Percentiles rank a stretch among this genome's conserved stretches.
Evolutionary conservation across 345 rosid species (phyloP).

Genomic region (Eucalyptus victrix): DNA sequence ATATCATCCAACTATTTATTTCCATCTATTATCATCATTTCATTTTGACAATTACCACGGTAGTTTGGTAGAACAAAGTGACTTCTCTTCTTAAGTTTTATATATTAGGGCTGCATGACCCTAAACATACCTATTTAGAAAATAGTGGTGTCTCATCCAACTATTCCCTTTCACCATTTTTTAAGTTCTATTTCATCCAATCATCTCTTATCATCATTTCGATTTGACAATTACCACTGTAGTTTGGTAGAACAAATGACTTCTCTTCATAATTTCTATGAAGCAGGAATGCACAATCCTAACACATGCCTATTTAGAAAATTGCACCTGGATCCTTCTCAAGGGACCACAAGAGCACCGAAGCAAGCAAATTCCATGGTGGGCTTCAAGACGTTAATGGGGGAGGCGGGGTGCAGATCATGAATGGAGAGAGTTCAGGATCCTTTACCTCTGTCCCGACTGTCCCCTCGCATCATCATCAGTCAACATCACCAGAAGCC

Average conservation of each 20-base stretch:
- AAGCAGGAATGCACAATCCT: background rate
- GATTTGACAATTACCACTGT: background rate
- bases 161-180: background rate
- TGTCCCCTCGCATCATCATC: background rate
- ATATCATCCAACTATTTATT: background rate
- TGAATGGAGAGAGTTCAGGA: background rate
- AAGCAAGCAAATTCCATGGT: background rate
- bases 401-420: background rate
- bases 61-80: background rate
- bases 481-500: background rate
- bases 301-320: background rate
- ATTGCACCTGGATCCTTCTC: background rate
- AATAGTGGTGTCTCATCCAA: background rate
- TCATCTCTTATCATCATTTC: background rate
- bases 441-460: background rate
- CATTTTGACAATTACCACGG: background rate
- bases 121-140: background rate
- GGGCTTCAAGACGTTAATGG: background rate
- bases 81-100: background rate
- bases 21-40: background rate
- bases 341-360: background rate
- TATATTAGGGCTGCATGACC: background rate
- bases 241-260: background rate
- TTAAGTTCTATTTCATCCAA: background rate
- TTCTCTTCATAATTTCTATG: background rate